A percentile compares a stretch with the other conserved stretches of the same genome.
These are phyloP conservation scores for Chiua virens DNA, from an alignment of 768 basidiomycete species.

Conservation along the genomic window DNA sequence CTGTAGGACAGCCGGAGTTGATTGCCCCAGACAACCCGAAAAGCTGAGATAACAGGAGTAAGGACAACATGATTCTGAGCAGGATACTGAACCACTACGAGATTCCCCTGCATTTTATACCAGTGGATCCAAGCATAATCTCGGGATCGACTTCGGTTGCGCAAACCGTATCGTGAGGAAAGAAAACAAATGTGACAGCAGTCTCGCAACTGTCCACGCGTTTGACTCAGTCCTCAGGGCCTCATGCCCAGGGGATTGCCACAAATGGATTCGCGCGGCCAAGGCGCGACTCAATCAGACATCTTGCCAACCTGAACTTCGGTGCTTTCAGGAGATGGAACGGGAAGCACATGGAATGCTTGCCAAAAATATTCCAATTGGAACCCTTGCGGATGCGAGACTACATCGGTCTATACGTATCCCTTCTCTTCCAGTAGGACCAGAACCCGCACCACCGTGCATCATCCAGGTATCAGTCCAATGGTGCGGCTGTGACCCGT, in stretches of 20 bases:
- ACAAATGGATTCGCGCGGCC: background rate
- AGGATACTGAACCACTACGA: background rate
- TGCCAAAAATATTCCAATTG: constrained; percentile 17
- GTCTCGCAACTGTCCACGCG: background rate
- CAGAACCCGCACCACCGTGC: constrained; percentile 26
- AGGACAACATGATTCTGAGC: constrained; percentile 8
- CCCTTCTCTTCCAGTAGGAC: constrained; percentile 23
- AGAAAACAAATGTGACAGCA: background rate
- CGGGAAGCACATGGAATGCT: constrained; percentile 1
- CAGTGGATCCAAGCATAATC: background rate
- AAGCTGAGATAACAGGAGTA: constrained; percentile 22
- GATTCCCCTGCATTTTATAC: constrained; percentile 15
- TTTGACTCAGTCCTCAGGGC: background rate
- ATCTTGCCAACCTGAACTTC: constrained; percentile 1
- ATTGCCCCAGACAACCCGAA: constrained; percentile 23
- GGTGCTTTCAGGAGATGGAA: no score
- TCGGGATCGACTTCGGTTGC: background rate
- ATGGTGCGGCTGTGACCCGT: constrained; percentile 7
- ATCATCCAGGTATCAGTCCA: constrained; percentile 44
- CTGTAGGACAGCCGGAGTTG: constrained; percentile 54
- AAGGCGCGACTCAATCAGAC: background rate
- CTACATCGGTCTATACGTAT: constrained; percentile 30
- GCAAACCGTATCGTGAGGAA: background rate
- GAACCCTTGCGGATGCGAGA: constrained; percentile 6
- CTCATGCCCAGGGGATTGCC: background rate